Percentiles rank a stretch among this genome's conserved stretches.
Evolutionary conservation across 441 rosid genomes (phyloP).

Genomic region (Eugenia klotzschiana): DNA sequence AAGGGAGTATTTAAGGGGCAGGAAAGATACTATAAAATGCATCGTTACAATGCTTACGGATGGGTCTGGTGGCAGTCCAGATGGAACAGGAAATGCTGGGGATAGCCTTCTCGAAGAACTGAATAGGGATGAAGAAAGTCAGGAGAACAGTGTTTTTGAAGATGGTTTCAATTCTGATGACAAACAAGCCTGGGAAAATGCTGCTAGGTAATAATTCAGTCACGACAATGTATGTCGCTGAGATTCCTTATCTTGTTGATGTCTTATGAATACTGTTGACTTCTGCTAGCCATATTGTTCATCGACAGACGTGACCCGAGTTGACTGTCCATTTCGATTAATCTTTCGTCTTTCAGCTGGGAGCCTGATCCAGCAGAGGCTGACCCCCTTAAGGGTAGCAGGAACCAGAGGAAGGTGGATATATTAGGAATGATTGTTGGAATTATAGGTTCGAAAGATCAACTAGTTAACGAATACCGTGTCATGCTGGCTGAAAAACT

Average conservation of each 20-base stretch:
- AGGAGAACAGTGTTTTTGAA: conserved; percentile 50
- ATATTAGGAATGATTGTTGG: conserved; percentile 88
- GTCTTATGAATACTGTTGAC: background rate
- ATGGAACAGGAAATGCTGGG: conserved; percentile 71
- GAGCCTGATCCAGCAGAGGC: conserved; percentile 93
- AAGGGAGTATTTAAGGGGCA: conserved; percentile 76
- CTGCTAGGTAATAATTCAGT: conserved; percentile 32
- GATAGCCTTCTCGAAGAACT: conserved; percentile 98
- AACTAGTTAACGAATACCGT: conserved; percentile 86
- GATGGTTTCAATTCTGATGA: conserved; percentile 78
- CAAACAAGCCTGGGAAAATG: conserved; percentile 79
- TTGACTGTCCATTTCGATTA: background rate
- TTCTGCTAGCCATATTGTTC: background rate
- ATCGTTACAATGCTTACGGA: conserved; percentile 96
- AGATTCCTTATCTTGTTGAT: background rate
- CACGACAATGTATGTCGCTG: background rate
- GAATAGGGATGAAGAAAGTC: conserved; percentile 82
- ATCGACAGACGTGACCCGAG: background rate
- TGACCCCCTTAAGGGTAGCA: conserved; percentile 76
- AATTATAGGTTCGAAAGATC: conserved; percentile 92
- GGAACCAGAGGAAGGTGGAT: conserved; percentile 76
- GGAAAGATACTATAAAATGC: conserved; percentile 94
- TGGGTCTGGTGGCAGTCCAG: conserved; percentile 73
- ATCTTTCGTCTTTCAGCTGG: conserved; percentile 49
- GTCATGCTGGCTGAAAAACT: conserved; percentile 95